A percentile compares a stretch with the other conserved stretches of the same genome.
These are phyloP conservation scores for Kluyveromyces wickerhamii DNA, from an alignment of 805 yeast species.

Conservation along the genomic window DNA sequence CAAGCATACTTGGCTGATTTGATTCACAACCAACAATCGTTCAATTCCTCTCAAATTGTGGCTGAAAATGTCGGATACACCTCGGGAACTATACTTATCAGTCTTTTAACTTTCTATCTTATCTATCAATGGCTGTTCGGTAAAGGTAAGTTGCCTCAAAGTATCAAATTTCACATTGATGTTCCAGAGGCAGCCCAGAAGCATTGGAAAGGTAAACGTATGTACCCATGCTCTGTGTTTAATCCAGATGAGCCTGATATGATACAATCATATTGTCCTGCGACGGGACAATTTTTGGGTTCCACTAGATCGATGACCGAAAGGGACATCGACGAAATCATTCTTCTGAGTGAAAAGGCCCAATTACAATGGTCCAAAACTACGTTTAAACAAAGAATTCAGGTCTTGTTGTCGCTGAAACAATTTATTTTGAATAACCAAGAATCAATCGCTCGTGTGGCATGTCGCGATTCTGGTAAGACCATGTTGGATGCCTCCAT, in stretches of 20 bases:
- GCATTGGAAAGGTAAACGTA: conserved; percentile 86
- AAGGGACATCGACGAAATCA: conserved; percentile 61
- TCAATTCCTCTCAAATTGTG: conserved; percentile 12
- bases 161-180: conserved; percentile 16
- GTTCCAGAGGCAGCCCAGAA: conserved; percentile 31
- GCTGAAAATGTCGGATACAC: conserved; percentile 11
- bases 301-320: conserved; percentile 54
- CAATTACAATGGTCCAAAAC: conserved; percentile 34
- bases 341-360: conserved; percentile 33
- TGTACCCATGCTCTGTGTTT: conserved; percentile 52
- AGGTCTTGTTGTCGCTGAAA: conserved; percentile 61
- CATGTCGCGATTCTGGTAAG: conserved; percentile 95
- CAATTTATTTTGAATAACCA: conserved; percentile 74
- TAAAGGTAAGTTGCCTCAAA: conserved; percentile 7
- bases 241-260: conserved; percentile 54
- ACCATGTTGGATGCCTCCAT: conserved; percentile 92
- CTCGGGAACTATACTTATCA: conserved; percentile 12
- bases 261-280: conserved; percentile 89
- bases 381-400: conserved; percentile 56
- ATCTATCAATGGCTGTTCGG: conserved; percentile 17
- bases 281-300: conserved; percentile 87
- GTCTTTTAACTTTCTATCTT: conserved; percentile 13
- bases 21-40: conserved; percentile 14
- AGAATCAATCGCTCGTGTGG: conserved; percentile 78
- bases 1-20: conserved; percentile 21